Evolutionary conservation across 345 rosid genomes (phyloP).

Genomic region (Nasturtium officinale): DNA sequence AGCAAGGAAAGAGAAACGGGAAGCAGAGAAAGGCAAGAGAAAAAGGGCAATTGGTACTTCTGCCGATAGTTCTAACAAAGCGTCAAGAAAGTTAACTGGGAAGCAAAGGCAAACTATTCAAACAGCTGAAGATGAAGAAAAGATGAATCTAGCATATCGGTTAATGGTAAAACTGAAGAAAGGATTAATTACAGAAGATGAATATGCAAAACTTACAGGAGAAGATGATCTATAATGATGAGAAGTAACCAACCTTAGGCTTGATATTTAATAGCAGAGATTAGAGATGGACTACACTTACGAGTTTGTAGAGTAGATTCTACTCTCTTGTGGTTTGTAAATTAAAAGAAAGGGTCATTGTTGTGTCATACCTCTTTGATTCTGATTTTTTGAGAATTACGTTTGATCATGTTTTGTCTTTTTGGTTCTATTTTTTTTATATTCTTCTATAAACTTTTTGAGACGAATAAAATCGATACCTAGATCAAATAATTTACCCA

Average conservation of each 20-base stretch:
- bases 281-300: not conserved
- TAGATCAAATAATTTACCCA: not conserved
- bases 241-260: constrained; percentile 3
- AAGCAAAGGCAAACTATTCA: constrained; percentile 82
- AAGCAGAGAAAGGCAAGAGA: constrained; percentile 55
- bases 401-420: not conserved
- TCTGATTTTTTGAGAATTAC: not conserved
- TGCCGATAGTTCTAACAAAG: not conserved
- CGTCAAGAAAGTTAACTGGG: constrained; percentile 67
- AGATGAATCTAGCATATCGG: constrained; percentile 65
- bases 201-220: constrained; percentile 71
- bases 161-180: constrained; percentile 66
- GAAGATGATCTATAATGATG: constrained; percentile 61
- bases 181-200: constrained; percentile 71
- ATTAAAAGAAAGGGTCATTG: not conserved
- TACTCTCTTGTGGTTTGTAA: not conserved
- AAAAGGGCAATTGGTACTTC: constrained; percentile 34
- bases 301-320: not conserved
- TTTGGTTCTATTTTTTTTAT: not conserved
- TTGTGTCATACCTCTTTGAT: not conserved
- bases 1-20: constrained; percentile 57
- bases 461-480: not conserved
- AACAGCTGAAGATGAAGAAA: constrained; percentile 75
- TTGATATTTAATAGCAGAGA: not conserved
- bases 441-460: not conserved